Evolutionary conservation across 2,329 filamentous ascomycete genomes (phyloP), one percentile per base, ranked within the genome.

Genomic region (Didymella sp.): DNA sequence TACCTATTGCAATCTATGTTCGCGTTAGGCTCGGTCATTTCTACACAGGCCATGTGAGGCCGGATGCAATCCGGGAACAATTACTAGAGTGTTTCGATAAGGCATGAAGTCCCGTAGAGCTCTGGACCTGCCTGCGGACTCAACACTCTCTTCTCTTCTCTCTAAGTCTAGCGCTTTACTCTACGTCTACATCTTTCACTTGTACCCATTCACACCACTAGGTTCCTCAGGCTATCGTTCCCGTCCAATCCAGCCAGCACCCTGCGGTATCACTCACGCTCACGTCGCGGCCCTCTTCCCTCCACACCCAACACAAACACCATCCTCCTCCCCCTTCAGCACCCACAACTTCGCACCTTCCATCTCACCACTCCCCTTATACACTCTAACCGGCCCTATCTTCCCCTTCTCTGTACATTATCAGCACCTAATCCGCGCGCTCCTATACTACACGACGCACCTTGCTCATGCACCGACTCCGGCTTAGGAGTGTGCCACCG

Each of bases 401-500:
- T 47, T 51, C 1, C 37, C 28, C 24, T 30, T 28, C 30, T 57
- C 53, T 56, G 22, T 42, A 35, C 11, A 21, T 6, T 21, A 6
- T 51, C n/a, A 51, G 38, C 13, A 21, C 9, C 31, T 13, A 2
- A 2, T 13, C 19, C 13, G 6, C 27, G 13, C 11, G 35, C 19
- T n/a, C 12, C n/a, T n/a, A 13, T 13, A 6, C 6, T 8, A 6
- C 15, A 4, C 7, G 2, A 46, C 44, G 11, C 46, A 46, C 53
- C 53, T 56, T 56, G 53, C 35, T 51, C 46, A 25, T 56, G 53
- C 13, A 46, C 35, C 4, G 41, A 42, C 28, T 51, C 48, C 3
- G 43, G 54, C 37, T 51, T 37, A 3, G 54, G 42, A 1, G 47
- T 57, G 17, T 57, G 47, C 54, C 54, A 57, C 21, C 54, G 37